Evolutionary conservation across 257 asterid species (phyloP), one percentile per base, ranked within the genome.

Genomic region (Capsicum pubescens): DNA sequence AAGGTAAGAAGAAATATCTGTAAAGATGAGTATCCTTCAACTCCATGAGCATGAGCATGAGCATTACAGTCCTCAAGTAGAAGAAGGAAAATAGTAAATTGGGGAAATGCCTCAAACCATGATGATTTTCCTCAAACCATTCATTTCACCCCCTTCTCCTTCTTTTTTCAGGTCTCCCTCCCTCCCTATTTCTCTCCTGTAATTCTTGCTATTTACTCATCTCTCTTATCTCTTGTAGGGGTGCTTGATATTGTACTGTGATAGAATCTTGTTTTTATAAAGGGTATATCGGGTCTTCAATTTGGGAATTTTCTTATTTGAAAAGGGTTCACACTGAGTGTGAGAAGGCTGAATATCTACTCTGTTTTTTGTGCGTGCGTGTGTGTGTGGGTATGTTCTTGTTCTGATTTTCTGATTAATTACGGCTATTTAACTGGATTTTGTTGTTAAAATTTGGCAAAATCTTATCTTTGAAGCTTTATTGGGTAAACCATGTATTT

Each of bases 61-160:
- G 58, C 21, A 68, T 68, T 36, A 26, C 26, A 36, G 54, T 13
- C 19, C 17, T 36, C 72, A 32, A 66, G 71, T 64, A 44, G 21
- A 68, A 68, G 74, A n/a, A 67, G 8, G 17, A n/a, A 72, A 42
- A 36, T 44, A 36, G 57, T 64, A n/a, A 56, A 64, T 79, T 64
- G 69, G 11, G 69, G 11, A 84, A 83, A 87, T 94, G 98, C 90
- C 93, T 70, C 93, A 92, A 82, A 86, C 94, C 54, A 54, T 77
- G 68, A 70, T 84, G 74, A 88, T 94, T 93, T 88, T 90, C 85
- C 87, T 88, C 68, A 94, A 94, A 83, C 95, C 98, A 80, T 91
- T 93, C 89, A 84, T 90, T 79, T 91, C 92, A 66, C 86, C 91
- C 84, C 95, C 97, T 19, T 87, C 95, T 57, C 83, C 95, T 87